These are phyloP conservation scores for Trichoderma brevicompactum DNA, from an alignment of 2,329 filamentous ascomycete genomes.

Conservation along the genomic window DNA sequence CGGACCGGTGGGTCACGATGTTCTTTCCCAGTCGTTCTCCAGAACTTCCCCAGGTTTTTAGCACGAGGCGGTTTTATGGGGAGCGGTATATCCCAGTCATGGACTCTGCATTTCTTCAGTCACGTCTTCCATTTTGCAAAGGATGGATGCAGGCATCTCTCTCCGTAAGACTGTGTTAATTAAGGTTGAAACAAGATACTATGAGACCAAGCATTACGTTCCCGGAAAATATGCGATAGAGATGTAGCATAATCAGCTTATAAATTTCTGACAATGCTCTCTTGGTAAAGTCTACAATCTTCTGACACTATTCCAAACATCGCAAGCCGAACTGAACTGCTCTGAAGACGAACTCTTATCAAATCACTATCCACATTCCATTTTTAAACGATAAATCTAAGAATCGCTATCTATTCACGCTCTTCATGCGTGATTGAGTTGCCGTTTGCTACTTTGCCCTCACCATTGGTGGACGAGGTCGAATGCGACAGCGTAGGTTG, in stretches of 20 bases:
- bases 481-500: conserved; percentile 20
- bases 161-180: too few species aligned
- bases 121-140: not conserved
- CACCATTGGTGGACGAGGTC: not conserved
- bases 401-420: not conserved
- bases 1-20: conserved; percentile 9
- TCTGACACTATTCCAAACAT: not conserved
- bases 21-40: conserved; percentile 44
- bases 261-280: not conserved
- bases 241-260: too few species aligned
- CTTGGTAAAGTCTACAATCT: not conserved
- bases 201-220: too few species aligned
- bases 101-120: not conserved
- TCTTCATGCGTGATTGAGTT: not conserved
- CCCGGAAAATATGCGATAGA: too few species aligned
- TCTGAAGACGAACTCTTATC: not conserved
- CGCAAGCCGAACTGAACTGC: too few species aligned
- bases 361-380: not conserved
- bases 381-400: not conserved
- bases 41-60: conserved; percentile 35
- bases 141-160: not conserved
- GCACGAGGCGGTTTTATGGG: conserved; percentile 11
- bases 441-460: conserved; percentile 9
- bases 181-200: too few species aligned
- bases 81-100: not conserved